Base-by-base conservation (phyloP, 2,329 filamentous ascomycete genomes). In the Nemania serpens region DNA sequence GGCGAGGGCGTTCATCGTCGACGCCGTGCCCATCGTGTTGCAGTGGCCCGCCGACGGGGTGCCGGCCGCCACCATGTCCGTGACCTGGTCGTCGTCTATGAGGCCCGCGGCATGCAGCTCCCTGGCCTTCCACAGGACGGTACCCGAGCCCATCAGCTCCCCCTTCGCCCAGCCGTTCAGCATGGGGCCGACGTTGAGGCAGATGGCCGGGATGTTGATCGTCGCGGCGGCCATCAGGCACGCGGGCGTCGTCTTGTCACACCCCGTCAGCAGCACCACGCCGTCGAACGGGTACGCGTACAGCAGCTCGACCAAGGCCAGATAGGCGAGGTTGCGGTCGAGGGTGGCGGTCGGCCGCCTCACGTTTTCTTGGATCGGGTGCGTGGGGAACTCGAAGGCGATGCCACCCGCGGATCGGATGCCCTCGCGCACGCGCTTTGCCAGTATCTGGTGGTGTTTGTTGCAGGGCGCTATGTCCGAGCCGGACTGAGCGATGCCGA, bases 21-120 rank as follows among this genome's bases (percentile, higher is more conserved):
- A 80, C 2, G 81, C 81, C 15, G 81, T 83, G 49, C 81, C 80
- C 81, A 83, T 83, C 15, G 80, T 82, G 66, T 82, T 82, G 68
- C 81, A 83, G 63, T 58, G 55, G 9, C 55, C 55, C 29, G 73
- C 77, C 1, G 77, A 81, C 1, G 78, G 80, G 11, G 79, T 78
- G 22, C 78, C 70, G 29, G 57, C 63, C 9, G 71, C 59, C 2
- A 82, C 74, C 67, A 81, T 78, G 48, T 82, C 80, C 42, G 81
- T 73, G 25, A 81, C 74, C 52, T 77, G 73, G 37, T 79, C 73
- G 10, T 76, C 73, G 47, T 76, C 74, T 43, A 82, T 80, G 57
- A 81, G 73, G 7, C 80, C 80, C 1, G 79, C 75, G 9, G 78
- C 77, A 66, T 79, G 75, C 63, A 79, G 73, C 64, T 83, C 80